Percentiles rank a stretch among this genome's conserved stretches.
These are phyloP conservation scores for Colletotrichum lindemuthianum DNA, from an alignment of 2,329 filamentous ascomycete species.

Conservation along the genomic window DNA sequence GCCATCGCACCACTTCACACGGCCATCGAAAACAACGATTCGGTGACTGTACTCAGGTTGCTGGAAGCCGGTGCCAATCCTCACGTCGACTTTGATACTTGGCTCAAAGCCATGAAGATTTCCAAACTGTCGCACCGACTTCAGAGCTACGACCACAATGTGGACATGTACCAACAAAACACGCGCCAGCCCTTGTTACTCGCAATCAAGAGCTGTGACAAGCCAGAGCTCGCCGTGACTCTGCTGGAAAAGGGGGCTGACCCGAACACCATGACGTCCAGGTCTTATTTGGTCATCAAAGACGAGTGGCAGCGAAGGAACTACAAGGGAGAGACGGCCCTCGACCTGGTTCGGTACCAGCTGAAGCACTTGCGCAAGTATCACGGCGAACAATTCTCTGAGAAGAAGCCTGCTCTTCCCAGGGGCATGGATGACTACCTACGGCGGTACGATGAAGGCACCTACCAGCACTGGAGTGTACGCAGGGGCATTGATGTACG, in stretches of 20 bases:
- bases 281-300: constrained; percentile 48
- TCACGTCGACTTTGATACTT: constrained; percentile 70
- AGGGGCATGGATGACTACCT: constrained; percentile 64
- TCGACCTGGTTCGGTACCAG: constrained; percentile 69
- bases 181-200: constrained; percentile 73
- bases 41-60: constrained; percentile 65
- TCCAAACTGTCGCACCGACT: constrained; percentile 50
- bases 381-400: constrained; percentile 44
- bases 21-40: constrained; percentile 66
- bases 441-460: constrained; percentile 57
- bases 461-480: constrained; percentile 69
- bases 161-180: constrained; percentile 55
- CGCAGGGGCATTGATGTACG: constrained; percentile 49
- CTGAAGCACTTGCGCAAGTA: constrained; percentile 61
- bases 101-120: constrained; percentile 66
- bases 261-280: constrained; percentile 66
- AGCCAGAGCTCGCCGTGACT: constrained; percentile 59
- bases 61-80: constrained; percentile 71
- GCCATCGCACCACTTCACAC: constrained; percentile 64
- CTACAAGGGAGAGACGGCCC: constrained; percentile 56
- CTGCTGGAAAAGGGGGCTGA: constrained; percentile 74
- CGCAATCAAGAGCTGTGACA: constrained; percentile 62
- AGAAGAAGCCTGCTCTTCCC: constrained; percentile 42
- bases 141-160: constrained; percentile 58
- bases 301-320: constrained; percentile 46